Conservation (phyloP, 78 protist species). For the Planoprotostelium fungivorum region DNA sequence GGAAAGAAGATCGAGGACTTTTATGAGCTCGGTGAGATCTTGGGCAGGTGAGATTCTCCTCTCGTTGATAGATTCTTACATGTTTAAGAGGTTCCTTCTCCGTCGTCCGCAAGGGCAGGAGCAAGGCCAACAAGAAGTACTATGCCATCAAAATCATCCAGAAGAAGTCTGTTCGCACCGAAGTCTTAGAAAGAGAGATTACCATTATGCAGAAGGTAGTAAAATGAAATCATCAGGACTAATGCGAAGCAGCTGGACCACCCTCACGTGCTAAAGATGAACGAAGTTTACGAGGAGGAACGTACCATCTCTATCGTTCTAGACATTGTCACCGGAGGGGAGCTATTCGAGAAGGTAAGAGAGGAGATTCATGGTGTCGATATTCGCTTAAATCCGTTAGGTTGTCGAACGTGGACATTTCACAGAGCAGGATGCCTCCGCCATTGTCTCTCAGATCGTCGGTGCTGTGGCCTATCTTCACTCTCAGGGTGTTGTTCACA, state of each 20-base stretch:
- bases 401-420: constrained; percentile 81
- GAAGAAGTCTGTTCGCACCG: constrained; percentile 60
- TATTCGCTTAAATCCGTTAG: too few species aligned
- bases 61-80: too few species aligned
- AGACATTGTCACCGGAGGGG: constrained; percentile 79
- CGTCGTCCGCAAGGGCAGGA: constrained; percentile 58
- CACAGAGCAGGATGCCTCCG: constrained; percentile 75
- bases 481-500: constrained; percentile 69
- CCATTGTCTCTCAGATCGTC: constrained; percentile 62
- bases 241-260: constrained; percentile 4
- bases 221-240: not conserved
- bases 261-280: constrained; percentile 54
- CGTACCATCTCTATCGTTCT: not conserved
- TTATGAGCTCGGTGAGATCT: constrained; percentile 46
- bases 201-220: constrained; percentile 62
- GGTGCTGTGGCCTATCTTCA: constrained; percentile 79
- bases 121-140: constrained; percentile 31
- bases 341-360: constrained; percentile 83
- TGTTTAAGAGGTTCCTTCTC: constrained; percentile 64
- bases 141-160: constrained; percentile 59
- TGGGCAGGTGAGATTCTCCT: constrained; percentile 41
- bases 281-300: constrained; percentile 49
- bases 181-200: constrained; percentile 62
- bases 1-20: constrained; percentile 35
- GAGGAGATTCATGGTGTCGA: too few species aligned